These are phyloP conservation scores for Lactarius sp. DNA, from an alignment of 768 basidiomycete genomes.

Conservation along the genomic window DNA sequence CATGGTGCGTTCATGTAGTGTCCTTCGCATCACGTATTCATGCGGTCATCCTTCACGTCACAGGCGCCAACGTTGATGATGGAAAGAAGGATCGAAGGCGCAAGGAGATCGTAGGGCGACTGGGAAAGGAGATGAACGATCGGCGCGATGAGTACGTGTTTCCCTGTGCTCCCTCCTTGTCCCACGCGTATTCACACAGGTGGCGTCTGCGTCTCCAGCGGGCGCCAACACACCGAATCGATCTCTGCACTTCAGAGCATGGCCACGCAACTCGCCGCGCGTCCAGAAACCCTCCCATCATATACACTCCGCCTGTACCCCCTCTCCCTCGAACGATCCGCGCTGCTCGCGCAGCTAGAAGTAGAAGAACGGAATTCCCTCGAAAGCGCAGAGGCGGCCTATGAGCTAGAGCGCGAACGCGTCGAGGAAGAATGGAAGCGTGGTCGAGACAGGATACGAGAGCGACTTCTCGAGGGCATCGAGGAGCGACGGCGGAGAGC, in stretches of 20 bases:
- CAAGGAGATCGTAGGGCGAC: constrained; percentile 63
- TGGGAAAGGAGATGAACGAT: constrained; percentile 70
- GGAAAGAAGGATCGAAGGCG: constrained; percentile 60
- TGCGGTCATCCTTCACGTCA: constrained; percentile 2
- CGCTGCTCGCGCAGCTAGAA: constrained; percentile 59
- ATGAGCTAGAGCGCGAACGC: constrained; percentile 69
- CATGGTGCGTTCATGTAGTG: constrained; percentile 11
- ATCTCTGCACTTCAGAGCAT: constrained; percentile 56
- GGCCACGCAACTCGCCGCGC: constrained; percentile 58
- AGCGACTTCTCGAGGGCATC: constrained; percentile 76
- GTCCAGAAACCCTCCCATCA: constrained; percentile 58
- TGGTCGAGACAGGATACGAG: constrained; percentile 69
- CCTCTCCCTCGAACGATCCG: constrained; percentile 69
- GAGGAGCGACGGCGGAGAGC: constrained; percentile 76
- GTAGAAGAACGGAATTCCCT: constrained; percentile 65
- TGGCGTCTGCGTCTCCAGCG: constrained; percentile 35
- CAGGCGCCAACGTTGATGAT: constrained; percentile 36
- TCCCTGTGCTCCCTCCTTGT: constrained; percentile 8
- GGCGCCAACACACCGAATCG: constrained; percentile 57
- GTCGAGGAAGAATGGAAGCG: constrained; percentile 81
- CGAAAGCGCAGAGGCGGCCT: constrained; percentile 62
- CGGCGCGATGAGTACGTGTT: constrained; percentile 65
- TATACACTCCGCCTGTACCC: constrained; percentile 74
- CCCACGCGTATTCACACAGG: constrained; percentile 12
- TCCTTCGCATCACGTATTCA: neutral